Evolutionary conservation across 2,329 filamentous ascomycete genomes (phyloP), one percentile per base, ranked within the genome.

Genomic region (Ophiocordyceps unilateralis): DNA sequence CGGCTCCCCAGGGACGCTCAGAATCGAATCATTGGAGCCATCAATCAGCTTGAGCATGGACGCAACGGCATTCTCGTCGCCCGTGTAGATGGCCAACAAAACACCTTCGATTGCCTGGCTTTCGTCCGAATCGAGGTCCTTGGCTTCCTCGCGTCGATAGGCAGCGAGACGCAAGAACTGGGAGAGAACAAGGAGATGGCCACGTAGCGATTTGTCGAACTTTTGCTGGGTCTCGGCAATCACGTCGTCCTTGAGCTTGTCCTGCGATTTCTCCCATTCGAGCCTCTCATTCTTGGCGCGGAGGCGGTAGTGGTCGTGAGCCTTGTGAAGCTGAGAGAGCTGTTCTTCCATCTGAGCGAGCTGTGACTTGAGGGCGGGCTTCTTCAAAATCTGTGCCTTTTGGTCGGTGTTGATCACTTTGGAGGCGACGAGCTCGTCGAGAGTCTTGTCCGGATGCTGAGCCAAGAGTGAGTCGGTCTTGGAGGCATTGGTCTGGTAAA

Each of bases 341-440:
- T 87, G 82, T 58, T 86, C 81, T 60, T 88, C 81, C 47, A 76
- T 65, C 58, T 83, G 78, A 42, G 69, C 64, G 37, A 86, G 67
- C 63, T 84, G 78, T 44, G 73, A 67, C 55, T 81, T 72, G 24
- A 88, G 74, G 30, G 68, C 66, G 32, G 83, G 83, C 62, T 86
- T 87, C 74, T 86, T 88, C 50, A 79, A 68, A 45, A 80, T 72
- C 58, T 85, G 78, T 11, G 80, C 75, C 62, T 81, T 85, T 63
- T 89, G 83, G 60, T 89, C 83, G 61, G 70, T 58, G 58, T 89
- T 89, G 71, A 89, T 84, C 57, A 85, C 77, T 60, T 76, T 81
- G 45, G 71, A 60, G 19, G 72, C 63, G 43, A 88, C 77, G 43
- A 89, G 71, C 39, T 88, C 76, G 44, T 88, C 82, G 43, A 88